These are phyloP conservation scores for Macrolepiota fuliginosa DNA, from an alignment of 768 basidiomycete genomes.

Conservation along the genomic window DNA sequence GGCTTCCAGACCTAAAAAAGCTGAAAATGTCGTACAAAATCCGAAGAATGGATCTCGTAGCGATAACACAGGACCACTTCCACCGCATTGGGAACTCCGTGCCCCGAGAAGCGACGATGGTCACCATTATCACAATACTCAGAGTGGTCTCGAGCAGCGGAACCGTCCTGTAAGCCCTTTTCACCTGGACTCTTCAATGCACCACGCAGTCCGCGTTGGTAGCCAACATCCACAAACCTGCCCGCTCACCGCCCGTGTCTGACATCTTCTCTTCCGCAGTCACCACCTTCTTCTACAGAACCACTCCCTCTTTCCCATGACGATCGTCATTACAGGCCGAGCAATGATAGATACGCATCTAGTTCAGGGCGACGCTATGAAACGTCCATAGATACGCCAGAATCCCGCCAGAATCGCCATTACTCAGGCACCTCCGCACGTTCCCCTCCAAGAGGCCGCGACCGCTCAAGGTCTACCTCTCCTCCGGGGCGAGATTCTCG, in stretches of 20 bases:
- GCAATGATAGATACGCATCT: constrained; percentile 20
- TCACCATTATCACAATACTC: constrained; percentile 56
- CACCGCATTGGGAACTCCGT: constrained; percentile 61
- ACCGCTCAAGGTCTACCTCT: constrained; percentile 27
- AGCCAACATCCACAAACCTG: neutral
- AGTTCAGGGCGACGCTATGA: constrained; percentile 18
- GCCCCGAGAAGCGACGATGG: constrained; percentile 44
- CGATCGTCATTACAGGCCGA: constrained; percentile 68
- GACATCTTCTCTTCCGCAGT: constrained; percentile 28
- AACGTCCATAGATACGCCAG: constrained; percentile 13
- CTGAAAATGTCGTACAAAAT: constrained; percentile 22
- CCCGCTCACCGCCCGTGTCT: constrained; percentile 24
- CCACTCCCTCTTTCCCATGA: constrained; percentile 43
- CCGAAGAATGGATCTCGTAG: constrained; percentile 24
- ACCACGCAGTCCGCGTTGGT: constrained; percentile 6
- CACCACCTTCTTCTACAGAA: constrained; percentile 16
- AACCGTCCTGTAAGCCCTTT: constrained; percentile 40
- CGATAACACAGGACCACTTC: constrained; percentile 32
- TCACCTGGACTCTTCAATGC: constrained; percentile 12
- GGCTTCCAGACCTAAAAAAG: constrained; percentile 42
- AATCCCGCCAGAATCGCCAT: constrained; percentile 17
- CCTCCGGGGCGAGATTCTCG: constrained; percentile 17
- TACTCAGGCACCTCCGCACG: constrained; percentile 21
- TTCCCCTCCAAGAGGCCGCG: constrained; percentile 25
- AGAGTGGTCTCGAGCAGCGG: constrained; percentile 60